Conservation (phyloP, 352 stramenopile genomes). For the Elongisporangium prolatum region DNA sequence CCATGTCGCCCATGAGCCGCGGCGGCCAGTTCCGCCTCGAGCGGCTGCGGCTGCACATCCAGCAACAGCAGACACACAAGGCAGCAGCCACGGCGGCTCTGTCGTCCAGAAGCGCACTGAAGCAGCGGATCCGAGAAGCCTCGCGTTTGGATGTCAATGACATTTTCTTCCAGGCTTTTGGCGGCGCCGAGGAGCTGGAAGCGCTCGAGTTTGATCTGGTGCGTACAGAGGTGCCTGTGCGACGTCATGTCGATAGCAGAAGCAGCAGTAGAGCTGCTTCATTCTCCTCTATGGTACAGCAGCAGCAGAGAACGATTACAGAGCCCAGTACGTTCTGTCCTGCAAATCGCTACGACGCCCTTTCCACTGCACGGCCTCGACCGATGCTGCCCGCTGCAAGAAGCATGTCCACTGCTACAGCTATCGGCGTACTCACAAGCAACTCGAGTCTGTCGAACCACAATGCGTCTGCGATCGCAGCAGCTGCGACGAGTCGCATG, state of each 20-base stretch:
- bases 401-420: not conserved
- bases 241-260: constrained; percentile 8
- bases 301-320: constrained; percentile 5
- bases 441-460: constrained; percentile 1
- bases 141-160: constrained; percentile 39
- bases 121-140: constrained; percentile 42
- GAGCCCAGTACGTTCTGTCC: not conserved
- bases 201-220: constrained; percentile 35
- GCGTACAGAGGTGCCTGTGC: constrained; percentile 12
- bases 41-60: constrained; percentile 38
- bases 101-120: constrained; percentile 32
- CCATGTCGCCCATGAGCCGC: constrained; percentile 43
- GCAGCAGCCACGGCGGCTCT: constrained; percentile 9
- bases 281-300: constrained; percentile 1
- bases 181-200: constrained; percentile 39
- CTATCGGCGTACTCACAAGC: constrained; percentile 15
- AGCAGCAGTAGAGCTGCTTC: constrained; percentile 1
- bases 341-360: not conserved
- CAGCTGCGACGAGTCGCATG: constrained; percentile 7
- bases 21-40: constrained; percentile 31
- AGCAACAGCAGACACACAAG: constrained; percentile 3
- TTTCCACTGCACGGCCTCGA: not conserved
- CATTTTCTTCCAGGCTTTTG: constrained; percentile 69
- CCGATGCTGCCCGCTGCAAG: not conserved
- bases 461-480: constrained; percentile 12